A percentile compares a stretch with the other conserved stretches of the same genome.
Evolutionary conservation across 345 rosid genomes (phyloP).

Genomic region (Gossypium raimondii): DNA sequence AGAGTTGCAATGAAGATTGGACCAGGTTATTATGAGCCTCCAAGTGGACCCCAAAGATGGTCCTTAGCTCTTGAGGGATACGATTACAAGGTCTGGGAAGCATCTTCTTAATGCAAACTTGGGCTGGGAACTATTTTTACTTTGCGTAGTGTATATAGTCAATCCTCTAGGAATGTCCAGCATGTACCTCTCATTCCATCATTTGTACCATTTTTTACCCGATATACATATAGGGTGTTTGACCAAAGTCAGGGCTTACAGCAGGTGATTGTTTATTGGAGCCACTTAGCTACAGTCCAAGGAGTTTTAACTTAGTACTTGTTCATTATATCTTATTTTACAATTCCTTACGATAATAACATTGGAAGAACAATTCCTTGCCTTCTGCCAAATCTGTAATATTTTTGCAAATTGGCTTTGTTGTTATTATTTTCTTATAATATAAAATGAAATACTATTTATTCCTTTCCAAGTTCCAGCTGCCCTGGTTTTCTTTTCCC

Average conservation of each 20-base stretch:
- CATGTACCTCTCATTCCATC: neutral
- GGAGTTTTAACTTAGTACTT: neutral
- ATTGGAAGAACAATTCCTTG: neutral
- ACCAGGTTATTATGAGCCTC: slow-evolving; percentile 82
- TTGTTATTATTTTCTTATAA: neutral
- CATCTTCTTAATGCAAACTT: slow-evolving; percentile 40
- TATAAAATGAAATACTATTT: neutral
- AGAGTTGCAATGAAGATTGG: slow-evolving; percentile 87
- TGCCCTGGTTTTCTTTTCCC: too few relatives aligned
- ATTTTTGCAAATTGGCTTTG: neutral
- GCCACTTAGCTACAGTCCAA: neutral
- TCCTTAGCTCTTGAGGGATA: slow-evolving; percentile 54
- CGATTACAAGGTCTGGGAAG: slow-evolving; percentile 91
- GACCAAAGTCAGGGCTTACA: neutral
- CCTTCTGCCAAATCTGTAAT: neutral
- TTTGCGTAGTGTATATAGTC: neutral
- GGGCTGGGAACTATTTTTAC: neutral
- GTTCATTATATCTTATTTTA: neutral
- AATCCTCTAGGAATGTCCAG: neutral
- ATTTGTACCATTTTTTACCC: neutral
- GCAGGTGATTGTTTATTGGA: neutral
- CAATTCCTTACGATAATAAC: neutral
- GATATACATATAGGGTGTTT: neutral
- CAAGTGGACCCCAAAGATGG: slow-evolving; percentile 50
- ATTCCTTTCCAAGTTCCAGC: neutral